A percentile compares a stretch with the other conserved stretches of the same genome.
Evolutionary conservation across 108 stramenopile species (phyloP).

Genomic region (Parmales sp.): DNA sequence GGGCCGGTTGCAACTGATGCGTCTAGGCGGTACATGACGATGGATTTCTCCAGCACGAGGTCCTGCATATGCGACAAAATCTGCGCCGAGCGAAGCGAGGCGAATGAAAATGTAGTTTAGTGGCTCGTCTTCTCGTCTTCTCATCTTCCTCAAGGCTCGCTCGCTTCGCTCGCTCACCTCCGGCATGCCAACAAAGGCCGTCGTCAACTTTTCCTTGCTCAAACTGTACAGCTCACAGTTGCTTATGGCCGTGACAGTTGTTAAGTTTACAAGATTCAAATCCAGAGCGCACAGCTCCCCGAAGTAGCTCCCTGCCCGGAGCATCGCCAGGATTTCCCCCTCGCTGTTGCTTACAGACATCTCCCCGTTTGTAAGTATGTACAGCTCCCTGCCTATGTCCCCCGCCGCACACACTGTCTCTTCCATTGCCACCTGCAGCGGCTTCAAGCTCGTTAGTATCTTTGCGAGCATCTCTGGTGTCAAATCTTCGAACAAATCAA

Average conservation of each 20-base stretch:
- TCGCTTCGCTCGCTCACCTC: background rate
- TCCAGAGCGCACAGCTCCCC: conserved; percentile 22
- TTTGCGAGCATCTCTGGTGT: conserved; percentile 13
- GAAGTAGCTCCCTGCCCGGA: conserved; percentile 12
- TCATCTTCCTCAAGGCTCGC: no score
- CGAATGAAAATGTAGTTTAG: no score
- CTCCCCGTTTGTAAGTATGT: conserved; percentile 11
- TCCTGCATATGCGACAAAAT: background rate
- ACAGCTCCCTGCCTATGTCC: conserved; percentile 15
- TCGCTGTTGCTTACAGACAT: background rate
- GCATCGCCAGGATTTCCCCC: background rate
- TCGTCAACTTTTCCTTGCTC: background rate
- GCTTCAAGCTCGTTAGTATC: conserved; percentile 3
- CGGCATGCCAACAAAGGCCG: background rate
- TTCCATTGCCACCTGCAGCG: conserved; percentile 8
- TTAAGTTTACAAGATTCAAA: background rate
- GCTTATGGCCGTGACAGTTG: background rate
- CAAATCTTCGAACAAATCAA: conserved; percentile 15
- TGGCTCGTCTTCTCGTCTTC: no score
- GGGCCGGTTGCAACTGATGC: no score
- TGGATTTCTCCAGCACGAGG: background rate
- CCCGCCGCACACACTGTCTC: conserved; percentile 1
- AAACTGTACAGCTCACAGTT: conserved; percentile 1
- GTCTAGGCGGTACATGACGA: background rate
- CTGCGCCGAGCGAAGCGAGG: background rate